These are phyloP conservation scores for Pichia nanzhaoensis DNA, from an alignment of 805 yeast species.

Conservation along the genomic window DNA sequence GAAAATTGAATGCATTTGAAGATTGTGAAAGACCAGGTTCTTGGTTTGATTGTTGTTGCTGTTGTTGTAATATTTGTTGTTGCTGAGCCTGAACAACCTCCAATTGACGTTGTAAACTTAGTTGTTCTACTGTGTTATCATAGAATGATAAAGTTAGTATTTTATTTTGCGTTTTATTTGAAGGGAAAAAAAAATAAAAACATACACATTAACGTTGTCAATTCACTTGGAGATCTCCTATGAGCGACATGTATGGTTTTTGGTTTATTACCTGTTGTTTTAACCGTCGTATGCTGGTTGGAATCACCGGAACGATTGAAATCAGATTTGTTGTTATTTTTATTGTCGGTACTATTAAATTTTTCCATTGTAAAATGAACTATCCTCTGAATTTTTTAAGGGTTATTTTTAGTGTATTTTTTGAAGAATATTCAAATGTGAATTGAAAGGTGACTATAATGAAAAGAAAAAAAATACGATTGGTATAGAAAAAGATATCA, in stretches of 20 bases:
- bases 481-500: background rate
- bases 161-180: too few species aligned
- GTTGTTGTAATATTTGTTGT: constrained; percentile 76
- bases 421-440: too few species aligned
- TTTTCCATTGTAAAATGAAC: constrained; percentile 1
- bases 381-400: too few species aligned
- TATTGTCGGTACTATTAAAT: background rate
- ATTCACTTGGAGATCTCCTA: constrained; percentile 90
- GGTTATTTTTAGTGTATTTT: background rate
- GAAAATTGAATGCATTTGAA: constrained; percentile 19
- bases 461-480: too few species aligned
- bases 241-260: constrained; percentile 88
- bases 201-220: constrained; percentile 81
- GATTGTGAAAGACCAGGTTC: constrained; percentile 13
- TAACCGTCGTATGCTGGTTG: constrained; percentile 23
- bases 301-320: background rate
- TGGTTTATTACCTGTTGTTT: constrained; percentile 35
- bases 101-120: constrained; percentile 83
- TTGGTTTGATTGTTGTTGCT: constrained; percentile 40
- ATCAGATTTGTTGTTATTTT: background rate
- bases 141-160: constrained; percentile 4
- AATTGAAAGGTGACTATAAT: background rate
- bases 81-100: constrained; percentile 90
- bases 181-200: constrained; percentile 10
- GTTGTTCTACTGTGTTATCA: constrained; percentile 58